A percentile compares a stretch with the other conserved stretches of the same genome.
phyloP scores from a whole-genome alignment of 75 land plant species.

The Larix kaempferi region DNA sequence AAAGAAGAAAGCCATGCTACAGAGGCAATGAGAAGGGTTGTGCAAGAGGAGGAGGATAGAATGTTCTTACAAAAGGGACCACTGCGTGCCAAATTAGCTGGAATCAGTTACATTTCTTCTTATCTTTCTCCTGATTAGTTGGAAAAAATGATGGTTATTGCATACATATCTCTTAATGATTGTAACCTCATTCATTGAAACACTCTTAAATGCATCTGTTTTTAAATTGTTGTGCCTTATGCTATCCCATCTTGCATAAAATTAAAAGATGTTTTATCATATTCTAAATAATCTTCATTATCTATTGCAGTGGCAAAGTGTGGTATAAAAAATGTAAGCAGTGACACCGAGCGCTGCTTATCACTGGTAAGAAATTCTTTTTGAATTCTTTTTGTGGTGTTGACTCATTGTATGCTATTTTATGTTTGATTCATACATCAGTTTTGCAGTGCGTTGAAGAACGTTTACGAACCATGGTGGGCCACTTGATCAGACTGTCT shows the following conservation, averaged over 20 bases:
- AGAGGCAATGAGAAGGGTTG: slow-evolving; percentile 73
- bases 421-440: background rate
- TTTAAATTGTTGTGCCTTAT: background rate
- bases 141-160: background rate
- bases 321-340: slow-evolving; percentile 55
- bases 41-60: slow-evolving; percentile 89
- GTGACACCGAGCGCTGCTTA: slow-evolving; percentile 86
- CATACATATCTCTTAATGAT: background rate
- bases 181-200: background rate
- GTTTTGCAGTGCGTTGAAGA: slow-evolving; percentile 77
- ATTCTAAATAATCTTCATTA: background rate
- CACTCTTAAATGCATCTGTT: background rate
- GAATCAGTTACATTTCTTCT: slow-evolving; percentile 52
- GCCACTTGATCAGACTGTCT: slow-evolving; percentile 66
- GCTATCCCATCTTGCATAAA: background rate
- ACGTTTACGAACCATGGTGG: slow-evolving; percentile 62
- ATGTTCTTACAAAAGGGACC: slow-evolving; percentile 71
- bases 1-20: slow-evolving; percentile 87
- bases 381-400: background rate
- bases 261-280: background rate
- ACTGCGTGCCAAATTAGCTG: slow-evolving; percentile 65
- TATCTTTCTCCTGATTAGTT: background rate
- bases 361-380: slow-evolving; percentile 62
- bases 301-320: slow-evolving; percentile 62
- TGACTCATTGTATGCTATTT: background rate